Base-by-base conservation (phyloP, 106 monocot genomes). In the Gastrodia elata region DNA sequence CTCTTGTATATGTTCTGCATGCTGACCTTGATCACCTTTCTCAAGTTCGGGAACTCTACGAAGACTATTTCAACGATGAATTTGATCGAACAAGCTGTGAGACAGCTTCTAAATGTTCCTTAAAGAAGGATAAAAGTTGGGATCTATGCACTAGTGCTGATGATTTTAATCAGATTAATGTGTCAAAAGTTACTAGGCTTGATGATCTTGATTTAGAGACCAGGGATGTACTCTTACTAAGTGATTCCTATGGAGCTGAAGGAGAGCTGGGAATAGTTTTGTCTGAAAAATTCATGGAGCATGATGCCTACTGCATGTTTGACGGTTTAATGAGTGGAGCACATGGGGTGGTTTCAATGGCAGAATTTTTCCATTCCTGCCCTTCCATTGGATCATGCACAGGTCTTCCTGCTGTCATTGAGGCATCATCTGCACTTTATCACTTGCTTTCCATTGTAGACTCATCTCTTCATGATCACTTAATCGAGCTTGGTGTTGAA, bases 301-400 rank as follows among this genome's bases (percentile, higher is more conserved):
- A 96, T 69, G 96, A 96, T 73, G 90, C 96, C 18, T 96, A 92
- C 49, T 96, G 85, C 77, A 85, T 92, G 90, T 96, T 96, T 64
- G 87, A 90, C 56, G 80, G 82, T 41, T 74, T 96, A 35, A 92
- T 96, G 96, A 85, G 77, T 68, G 92, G 90, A 14, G 22, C 71
- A 8, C 64, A 70, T 30, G 86, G 88, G 43, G 84, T 84, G 18
- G 84, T 92, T 65, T 82, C 92, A 15, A 89, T 96, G 85, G 80
- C 86, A 0, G 89, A 90, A 39, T 96, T 92, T 74, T 91, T 79
- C 73, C 85, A 80, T 28, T 58, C 78, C 13, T 79, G 74, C 38
- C 69, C 79, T 24, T 39, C 41, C 24, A 22, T 70, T 35, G 79
- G 73, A 73, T 85, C 85, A 10, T 77, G 71, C 64, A 72, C 69